Conservation (phyloP, 108 stramenopile genomes). For the Stephanodiscus triporus region DNA sequence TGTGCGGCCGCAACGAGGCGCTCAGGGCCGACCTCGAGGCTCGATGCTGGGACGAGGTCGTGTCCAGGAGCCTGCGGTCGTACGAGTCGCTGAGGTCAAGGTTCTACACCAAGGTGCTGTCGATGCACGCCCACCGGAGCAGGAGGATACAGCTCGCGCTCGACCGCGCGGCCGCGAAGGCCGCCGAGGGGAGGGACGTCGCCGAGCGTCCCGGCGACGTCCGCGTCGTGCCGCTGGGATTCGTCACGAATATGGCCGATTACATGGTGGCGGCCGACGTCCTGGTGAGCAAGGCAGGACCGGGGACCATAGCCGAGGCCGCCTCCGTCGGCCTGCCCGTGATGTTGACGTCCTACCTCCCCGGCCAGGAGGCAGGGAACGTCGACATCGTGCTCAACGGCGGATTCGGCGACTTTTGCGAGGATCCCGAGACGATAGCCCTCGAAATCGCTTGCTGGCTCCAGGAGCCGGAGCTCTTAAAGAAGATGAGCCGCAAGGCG, state of each 20-base stretch:
- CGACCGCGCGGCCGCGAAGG: constrained; percentile 36
- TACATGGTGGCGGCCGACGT: constrained; percentile 96
- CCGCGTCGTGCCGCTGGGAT: constrained; percentile 84
- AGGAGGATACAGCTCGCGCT: constrained; percentile 46
- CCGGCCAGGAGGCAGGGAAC: constrained; percentile 89
- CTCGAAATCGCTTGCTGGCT: constrained; percentile 65
- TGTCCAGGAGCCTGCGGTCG: constrained; percentile 44
- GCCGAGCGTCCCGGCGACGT: constrained; percentile 65
- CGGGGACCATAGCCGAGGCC: constrained; percentile 98
- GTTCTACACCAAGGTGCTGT: constrained; percentile 21
- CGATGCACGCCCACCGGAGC: constrained; percentile 34
- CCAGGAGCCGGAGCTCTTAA: constrained; percentile 55
- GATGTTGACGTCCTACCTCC: constrained; percentile 89
- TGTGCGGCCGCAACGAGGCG: constrained; percentile 93
- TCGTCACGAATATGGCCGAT: constrained; percentile 93
- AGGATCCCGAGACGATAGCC: constrained; percentile 64
- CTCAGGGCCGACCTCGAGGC: constrained; percentile 65
- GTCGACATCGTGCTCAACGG: constrained; percentile 80
- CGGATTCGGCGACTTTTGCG: constrained; percentile 73
- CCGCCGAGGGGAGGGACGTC: constrained; percentile 41
- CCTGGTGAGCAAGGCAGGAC: constrained; percentile 94
- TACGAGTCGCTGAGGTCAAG: constrained; percentile 42
- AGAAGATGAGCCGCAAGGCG: constrained; percentile 63
- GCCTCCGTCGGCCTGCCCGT: constrained; percentile 89
- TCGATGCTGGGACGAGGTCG: constrained; percentile 70